A percentile compares a stretch with the other conserved stretches of the same genome.
Conservation (phyloP, 2,329 filamentous ascomycete species). For the Hypoxylon sp. region DNA sequence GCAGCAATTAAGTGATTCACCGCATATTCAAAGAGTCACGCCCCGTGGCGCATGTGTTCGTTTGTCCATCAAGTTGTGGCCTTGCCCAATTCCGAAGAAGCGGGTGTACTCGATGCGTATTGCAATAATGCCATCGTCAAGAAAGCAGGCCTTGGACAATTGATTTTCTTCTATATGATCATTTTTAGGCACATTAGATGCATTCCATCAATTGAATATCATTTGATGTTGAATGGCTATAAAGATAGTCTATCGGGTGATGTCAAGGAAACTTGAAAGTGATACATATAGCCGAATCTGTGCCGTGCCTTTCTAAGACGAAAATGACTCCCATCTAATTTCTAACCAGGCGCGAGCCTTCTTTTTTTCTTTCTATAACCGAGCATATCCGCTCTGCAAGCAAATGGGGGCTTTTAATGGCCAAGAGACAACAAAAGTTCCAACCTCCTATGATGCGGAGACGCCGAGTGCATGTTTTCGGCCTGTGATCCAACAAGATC, state of each 20-base stretch:
- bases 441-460: neutral
- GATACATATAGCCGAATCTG: conserved; percentile 20
- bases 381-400: conserved; percentile 6
- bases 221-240: neutral
- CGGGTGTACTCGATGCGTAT: neutral
- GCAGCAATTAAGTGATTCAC: conserved; percentile 20
- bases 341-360: conserved; percentile 28
- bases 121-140: neutral
- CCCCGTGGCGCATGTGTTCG: conserved; percentile 9
- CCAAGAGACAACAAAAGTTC: conserved; percentile 9
- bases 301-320: conserved; percentile 16
- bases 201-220: conserved; percentile 5
- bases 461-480: conserved; percentile 17
- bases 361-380: conserved; percentile 6
- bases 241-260: conserved; percentile 16
- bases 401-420: conserved; percentile 11
- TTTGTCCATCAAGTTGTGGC: neutral
- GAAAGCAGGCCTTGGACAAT: neutral
- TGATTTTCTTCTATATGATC: conserved; percentile 3
- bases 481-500: neutral
- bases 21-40: conserved; percentile 1
- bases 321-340: conserved; percentile 13
- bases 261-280: conserved; percentile 24
- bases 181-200: conserved; percentile 7
- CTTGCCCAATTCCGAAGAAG: conserved; percentile 3